Base-by-base conservation (phyloP, 192 early-diverging fungal genomes). In the Coemansia sp. region DNA sequence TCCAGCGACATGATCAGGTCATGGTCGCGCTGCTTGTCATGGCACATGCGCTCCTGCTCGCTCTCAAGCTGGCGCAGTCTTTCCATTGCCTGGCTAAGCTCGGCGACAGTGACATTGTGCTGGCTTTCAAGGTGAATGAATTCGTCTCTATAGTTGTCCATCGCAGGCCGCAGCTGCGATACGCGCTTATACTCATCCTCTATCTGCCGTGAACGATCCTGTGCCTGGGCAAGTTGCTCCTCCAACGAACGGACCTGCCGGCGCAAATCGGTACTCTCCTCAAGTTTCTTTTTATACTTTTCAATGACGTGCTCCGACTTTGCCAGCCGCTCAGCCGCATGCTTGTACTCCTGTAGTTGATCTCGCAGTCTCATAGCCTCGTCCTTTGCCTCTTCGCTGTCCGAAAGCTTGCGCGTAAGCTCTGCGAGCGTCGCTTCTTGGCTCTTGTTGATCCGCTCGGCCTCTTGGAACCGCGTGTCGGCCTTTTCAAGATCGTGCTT, bases 281-380 rank as follows among this genome's bases (percentile, higher is more conserved):
- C 96, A 6, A 96, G 82, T 51, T 94, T 92, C 79, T 95, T 95
- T 70, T 94, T 96, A 78, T 94, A 99, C 73, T 96, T 97, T 72
- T 98, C 96, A 66, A 95, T 88, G 31, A 95, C 88, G 31, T 93
- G 92, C 71, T 99, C 97, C 2, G 91, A 86, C 84, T 95, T 96
- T 82, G 91, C 89, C 15, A 96, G 84, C 61, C 91, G 92, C 58
- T 97, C 96, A n/a, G 92, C 92, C 0, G 90, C 85, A 68, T 94
- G 93, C 40, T 88, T 84, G 68, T 94, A 92, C 74, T 97, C 96
- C 59, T 96, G 92, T 20, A 99, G 67, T 75, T 98, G 89, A 74
- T 97, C 95, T 55, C 90, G 89, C 58, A 98, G 76, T 18, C 85
- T 83, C 9, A 71, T 68, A 2, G 84, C 87, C 66, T 96, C 89